phyloP scores from a whole-genome alignment of 78 protist genomes.

The Pelomyxa schiedti region DNA sequence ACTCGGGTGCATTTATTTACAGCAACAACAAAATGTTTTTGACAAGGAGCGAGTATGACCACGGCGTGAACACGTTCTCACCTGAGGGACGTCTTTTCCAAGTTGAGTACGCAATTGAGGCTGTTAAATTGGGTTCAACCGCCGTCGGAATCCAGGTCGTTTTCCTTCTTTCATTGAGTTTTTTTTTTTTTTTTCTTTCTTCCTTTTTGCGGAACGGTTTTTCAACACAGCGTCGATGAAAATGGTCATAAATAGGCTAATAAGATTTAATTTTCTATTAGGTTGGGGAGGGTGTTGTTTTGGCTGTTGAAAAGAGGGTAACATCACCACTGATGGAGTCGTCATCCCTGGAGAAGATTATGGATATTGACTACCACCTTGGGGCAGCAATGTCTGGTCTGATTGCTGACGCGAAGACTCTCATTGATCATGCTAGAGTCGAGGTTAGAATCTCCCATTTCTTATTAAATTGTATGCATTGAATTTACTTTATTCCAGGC shows the following conservation, averaged over 20 bases:
- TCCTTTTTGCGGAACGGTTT: background rate
- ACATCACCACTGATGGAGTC: conserved; percentile 90
- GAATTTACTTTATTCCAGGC: background rate
- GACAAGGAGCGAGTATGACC: conserved; percentile 89
- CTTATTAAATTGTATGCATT: background rate
- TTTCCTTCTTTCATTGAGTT: too few species aligned
- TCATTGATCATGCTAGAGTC: conserved; percentile 92
- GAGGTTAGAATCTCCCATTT: conserved; percentile 70
- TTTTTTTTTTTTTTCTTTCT: conserved; percentile 7
- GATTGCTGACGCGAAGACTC: conserved; percentile 94
- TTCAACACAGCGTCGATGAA: background rate
- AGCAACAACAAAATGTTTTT: conserved; percentile 31
- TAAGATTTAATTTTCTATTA: conserved; percentile 82
- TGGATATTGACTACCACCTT: conserved; percentile 54
- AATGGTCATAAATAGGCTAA: conserved; percentile 83
- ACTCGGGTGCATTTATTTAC: too few species aligned
- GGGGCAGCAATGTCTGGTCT: conserved; percentile 90
- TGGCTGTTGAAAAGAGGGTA: conserved; percentile 95
- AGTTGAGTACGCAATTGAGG: conserved; percentile 97
- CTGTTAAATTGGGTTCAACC: conserved; percentile 92
- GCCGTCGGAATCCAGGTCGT: conserved; percentile 93
- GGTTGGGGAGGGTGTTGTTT: conserved; percentile 95
- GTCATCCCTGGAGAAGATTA: conserved; percentile 63
- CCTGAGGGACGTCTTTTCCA: conserved; percentile 99
- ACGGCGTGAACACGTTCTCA: conserved; percentile 98